A percentile compares a stretch with the other conserved stretches of the same genome.
phyloP scores from a whole-genome alignment of 371 early-diverging fungal genomes.

The Paramicrosporidium saccamoebae region DNA sequence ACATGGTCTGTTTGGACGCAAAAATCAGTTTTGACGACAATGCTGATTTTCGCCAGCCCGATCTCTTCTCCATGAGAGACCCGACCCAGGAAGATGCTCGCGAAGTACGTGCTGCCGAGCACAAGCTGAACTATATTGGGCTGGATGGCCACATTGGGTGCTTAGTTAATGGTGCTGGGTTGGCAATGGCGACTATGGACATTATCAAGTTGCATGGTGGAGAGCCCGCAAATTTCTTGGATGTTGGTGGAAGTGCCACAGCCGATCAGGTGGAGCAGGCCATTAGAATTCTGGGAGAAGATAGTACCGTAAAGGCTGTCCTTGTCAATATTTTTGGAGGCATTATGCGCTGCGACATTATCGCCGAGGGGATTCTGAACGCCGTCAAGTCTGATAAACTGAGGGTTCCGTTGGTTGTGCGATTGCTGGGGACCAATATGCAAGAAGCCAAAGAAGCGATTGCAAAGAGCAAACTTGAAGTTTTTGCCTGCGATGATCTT shows the following conservation, averaged over 20 bases:
- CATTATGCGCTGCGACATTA: conserved; percentile 93
- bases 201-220: conserved; percentile 93
- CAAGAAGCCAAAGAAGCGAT: conserved; percentile 58
- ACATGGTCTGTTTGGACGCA: conserved; percentile 65
- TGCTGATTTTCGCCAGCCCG: conserved; percentile 84
- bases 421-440: conserved; percentile 65
- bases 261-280: conserved; percentile 86
- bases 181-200: conserved; percentile 98
- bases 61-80: conserved; percentile 54
- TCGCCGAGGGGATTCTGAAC: conserved; percentile 86
- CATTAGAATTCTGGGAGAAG: conserved; percentile 86
- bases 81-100: conserved; percentile 79
- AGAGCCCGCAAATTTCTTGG: conserved; percentile 96
- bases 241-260: conserved; percentile 88
- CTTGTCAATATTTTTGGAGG: conserved; percentile 97
- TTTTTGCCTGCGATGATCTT: conserved; percentile 69
- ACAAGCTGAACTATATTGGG: conserved; percentile 92
- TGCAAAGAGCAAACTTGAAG: conserved; percentile 53
- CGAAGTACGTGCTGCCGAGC: conserved; percentile 82
- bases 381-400: conserved; percentile 66
- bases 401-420: conserved; percentile 72
- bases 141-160: conserved; percentile 58
- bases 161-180: conserved; percentile 84
- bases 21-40: conserved; percentile 94
- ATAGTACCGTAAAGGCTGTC: conserved; percentile 68